Evolutionary conservation across 352 stramenopile species (phyloP), one percentile per base, ranked within the genome.

Genomic region (Globisporangium nodosum): DNA sequence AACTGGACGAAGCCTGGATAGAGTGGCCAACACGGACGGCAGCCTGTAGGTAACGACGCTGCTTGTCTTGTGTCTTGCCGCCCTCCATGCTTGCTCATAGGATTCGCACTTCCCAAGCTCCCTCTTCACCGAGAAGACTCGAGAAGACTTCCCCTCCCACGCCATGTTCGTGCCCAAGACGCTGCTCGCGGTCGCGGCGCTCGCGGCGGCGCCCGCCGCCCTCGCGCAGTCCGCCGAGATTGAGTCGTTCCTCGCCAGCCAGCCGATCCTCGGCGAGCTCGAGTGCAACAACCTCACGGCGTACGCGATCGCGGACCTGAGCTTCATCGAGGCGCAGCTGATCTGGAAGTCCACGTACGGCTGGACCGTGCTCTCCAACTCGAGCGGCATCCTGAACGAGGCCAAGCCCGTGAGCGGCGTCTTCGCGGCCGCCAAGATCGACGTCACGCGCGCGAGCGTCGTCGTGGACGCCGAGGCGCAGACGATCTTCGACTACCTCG

Each of bases 401-500:
- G 64, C 24, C 54, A 74, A 69, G 56, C n/a, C 56, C 2, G 68
- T 74, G 45, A 62, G 60, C 40, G 68, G 68, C 31, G 61, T 58
- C n/a, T 74, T 74, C 20, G 60, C 64, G 1, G 0, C 42, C 1
- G 60, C 68, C 6, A 65, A 58, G 9, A 57, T 74, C 4, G 56
- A 64, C 40, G 24, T 74, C 50, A 71, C 64, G 47, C 68, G 68
- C 24, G 68, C 60, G 9, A 54, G 33, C 2, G 68, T 49, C 8
- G 33, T 72, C 24, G 63, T 74, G 3, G n/a, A 66, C 40, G 56
- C 58, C 3, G 57, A 64, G 11, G 68, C 68, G 9, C 68, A 74
- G 49, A 64, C 60, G 49, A 49, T 74, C 40, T 74, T 74, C 27
- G 64, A 74, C 45, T 70, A 61, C 50, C 68, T 74, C 20, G 63